phyloP scores from a whole-genome alignment of 2,329 filamentous ascomycete species.

The Ilyonectria destructans region DNA sequence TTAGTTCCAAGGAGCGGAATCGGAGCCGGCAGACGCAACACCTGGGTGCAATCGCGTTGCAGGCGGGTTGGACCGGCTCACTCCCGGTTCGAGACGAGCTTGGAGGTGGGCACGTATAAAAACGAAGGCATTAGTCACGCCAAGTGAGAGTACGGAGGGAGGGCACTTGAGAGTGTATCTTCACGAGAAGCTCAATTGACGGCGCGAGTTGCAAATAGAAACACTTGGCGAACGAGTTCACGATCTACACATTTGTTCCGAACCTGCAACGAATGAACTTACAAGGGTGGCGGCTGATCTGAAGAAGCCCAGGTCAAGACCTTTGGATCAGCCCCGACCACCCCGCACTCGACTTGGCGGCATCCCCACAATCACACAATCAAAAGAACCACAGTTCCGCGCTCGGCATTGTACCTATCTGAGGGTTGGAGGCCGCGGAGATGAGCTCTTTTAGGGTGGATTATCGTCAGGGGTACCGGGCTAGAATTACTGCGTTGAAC shows the following conservation, averaged over 20 bases:
- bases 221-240: not conserved
- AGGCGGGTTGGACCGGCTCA: slow-evolving; percentile 15
- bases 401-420: slow-evolving; percentile 23
- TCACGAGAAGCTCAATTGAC: not conserved
- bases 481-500: not conserved
- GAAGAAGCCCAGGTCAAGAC: not conserved
- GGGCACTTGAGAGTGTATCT: not conserved
- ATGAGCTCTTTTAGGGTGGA: slow-evolving; percentile 9
- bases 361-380: not conserved
- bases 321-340: not conserved
- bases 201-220: not conserved
- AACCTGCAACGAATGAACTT: not conserved
- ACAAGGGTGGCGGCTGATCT: not conserved
- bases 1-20: slow-evolving; percentile 34
- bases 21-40: slow-evolving; percentile 8
- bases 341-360: slow-evolving; percentile 17
- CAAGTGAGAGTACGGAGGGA: slow-evolving; percentile 1
- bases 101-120: slow-evolving; percentile 27
- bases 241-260: not conserved
- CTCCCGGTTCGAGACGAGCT: slow-evolving; percentile 32
- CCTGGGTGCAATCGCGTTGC: slow-evolving; percentile 8
- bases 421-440: slow-evolving; percentile 15
- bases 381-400: slow-evolving; percentile 3
- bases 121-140: slow-evolving; percentile 24
- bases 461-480: not conserved